Conservation (phyloP, 2,329 filamentous ascomycete species). For the Dendrostoma leiphaemia region DNA sequence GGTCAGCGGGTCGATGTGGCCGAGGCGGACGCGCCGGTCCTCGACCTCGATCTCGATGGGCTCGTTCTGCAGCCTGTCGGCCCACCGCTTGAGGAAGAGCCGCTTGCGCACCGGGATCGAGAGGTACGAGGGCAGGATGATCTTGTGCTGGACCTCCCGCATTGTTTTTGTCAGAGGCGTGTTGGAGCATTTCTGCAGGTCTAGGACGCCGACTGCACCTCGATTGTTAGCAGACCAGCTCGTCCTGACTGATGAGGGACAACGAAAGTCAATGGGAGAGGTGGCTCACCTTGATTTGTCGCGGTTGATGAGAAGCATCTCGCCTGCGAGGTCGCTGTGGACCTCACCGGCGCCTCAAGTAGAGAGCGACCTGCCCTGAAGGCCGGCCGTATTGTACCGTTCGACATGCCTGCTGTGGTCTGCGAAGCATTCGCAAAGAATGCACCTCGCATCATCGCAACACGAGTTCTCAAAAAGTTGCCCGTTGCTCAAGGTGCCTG, state of each 20-base stretch:
- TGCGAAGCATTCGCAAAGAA: too few species aligned
- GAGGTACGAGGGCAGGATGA: conserved; percentile 63
- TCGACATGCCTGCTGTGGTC: conserved; percentile 23
- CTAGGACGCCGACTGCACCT: too few species aligned
- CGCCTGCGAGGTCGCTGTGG: conserved; percentile 14
- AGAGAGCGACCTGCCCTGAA: conserved; percentile 23
- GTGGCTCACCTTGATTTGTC: conserved; percentile 19
- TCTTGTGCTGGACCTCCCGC: conserved; percentile 53
- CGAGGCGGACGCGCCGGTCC: conserved; percentile 52
- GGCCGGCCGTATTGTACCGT: conserved; percentile 20
- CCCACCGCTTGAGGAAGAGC: conserved; percentile 47
- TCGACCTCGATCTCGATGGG: conserved; percentile 59
- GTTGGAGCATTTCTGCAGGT: conserved; percentile 51
- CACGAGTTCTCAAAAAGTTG: conserved; percentile 10
- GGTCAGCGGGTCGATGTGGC: conserved; percentile 39
- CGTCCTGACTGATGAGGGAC: too few species aligned
- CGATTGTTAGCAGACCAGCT: too few species aligned
- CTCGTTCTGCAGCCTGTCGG: conserved; percentile 49
- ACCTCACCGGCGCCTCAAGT: conserved; percentile 18
- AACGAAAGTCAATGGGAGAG: neutral
- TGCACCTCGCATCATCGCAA: too few species aligned
- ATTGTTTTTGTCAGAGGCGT: too few species aligned
- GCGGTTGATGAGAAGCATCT: conserved; percentile 25
- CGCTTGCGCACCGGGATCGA: conserved; percentile 49
- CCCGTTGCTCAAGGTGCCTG: neutral